Percentiles rank a stretch among this genome's conserved stretches.
phyloP scores from a whole-genome alignment of 768 basidiomycete genomes.

The Rhodotorula graminis region DNA sequence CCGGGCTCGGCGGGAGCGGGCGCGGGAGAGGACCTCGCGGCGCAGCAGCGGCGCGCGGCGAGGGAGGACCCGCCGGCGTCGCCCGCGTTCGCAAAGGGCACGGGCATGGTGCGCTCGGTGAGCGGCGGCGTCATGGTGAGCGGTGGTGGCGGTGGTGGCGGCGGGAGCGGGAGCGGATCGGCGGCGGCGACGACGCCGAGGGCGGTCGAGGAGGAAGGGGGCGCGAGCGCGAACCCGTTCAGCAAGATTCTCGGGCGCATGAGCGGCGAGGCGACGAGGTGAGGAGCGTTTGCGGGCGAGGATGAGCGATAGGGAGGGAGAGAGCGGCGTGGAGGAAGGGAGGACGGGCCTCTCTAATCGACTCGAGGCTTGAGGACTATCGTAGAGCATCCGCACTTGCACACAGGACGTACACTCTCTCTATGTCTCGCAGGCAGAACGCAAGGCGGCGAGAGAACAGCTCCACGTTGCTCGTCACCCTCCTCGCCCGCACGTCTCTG shows the following conservation, averaged over 20 bases:
- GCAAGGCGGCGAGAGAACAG: neutral
- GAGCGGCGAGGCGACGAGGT: constrained; percentile 2
- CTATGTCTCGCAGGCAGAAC: neutral
- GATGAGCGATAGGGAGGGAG: neutral
- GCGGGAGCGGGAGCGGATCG: neutral
- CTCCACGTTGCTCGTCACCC: too few relatives aligned
- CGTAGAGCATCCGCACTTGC: neutral
- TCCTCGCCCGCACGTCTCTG: too few relatives aligned
- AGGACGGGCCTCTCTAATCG: neutral
- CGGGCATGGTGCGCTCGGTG: constrained; percentile 22
- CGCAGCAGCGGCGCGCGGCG: neutral
- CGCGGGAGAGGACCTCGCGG: neutral
- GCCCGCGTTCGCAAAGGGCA: constrained; percentile 32
- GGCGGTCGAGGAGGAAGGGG: neutral
- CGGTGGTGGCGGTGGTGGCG: too few relatives aligned
- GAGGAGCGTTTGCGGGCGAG: neutral
- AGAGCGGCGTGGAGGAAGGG: neutral
- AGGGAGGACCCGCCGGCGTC: neutral
- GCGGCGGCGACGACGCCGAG: neutral
- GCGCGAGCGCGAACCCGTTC: constrained; percentile 4
- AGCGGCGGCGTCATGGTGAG: neutral
- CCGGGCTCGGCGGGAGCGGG: neutral
- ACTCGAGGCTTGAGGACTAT: neutral
- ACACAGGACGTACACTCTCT: neutral
- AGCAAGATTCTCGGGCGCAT: constrained; percentile 21